These are phyloP conservation scores for Pseudonectria buxi DNA, from an alignment of 2,329 filamentous ascomycete species.

Conservation along the genomic window DNA sequence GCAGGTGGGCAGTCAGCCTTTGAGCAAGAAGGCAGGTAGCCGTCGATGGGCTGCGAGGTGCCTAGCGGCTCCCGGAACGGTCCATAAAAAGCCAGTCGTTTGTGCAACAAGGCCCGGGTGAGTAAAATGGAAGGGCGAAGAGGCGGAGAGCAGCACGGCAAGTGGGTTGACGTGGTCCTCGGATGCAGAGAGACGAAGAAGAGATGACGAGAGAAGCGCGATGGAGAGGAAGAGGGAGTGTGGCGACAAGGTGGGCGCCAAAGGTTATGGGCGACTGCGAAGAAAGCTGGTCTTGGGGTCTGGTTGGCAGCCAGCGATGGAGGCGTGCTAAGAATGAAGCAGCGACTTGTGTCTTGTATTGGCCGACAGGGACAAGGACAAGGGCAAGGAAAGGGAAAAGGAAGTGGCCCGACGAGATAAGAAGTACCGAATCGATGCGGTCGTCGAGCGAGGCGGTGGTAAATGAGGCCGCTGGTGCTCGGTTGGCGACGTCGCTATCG, in stretches of 20 bases:
- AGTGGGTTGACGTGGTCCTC: conserved; percentile 1
- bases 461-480: too few species aligned
- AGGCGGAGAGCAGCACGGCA: conserved; percentile 4
- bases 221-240: conserved; percentile 6
- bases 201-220: conserved; percentile 4
- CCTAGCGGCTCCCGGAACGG: conserved; percentile 23
- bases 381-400: not conserved
- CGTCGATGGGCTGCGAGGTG: conserved; percentile 21
- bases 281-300: not conserved
- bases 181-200: too few species aligned
- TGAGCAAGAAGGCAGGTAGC: conserved; percentile 12
- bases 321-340: conserved; percentile 2
- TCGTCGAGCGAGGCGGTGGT: too few species aligned
- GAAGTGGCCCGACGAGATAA: too few species aligned
- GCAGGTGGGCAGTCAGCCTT: conserved; percentile 2
- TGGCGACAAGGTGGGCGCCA: conserved; percentile 7
- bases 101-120: conserved; percentile 13
- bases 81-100: conserved; percentile 26
- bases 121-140: conserved; percentile 6
- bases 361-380: too few species aligned
- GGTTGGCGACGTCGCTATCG: conserved; percentile 2
- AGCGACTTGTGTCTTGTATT: too few species aligned
- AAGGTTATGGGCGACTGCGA: conserved; percentile 5
- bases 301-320: conserved; percentile 4
- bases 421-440: too few species aligned